Evolutionary conservation across 2,329 filamentous ascomycete species (phyloP), one percentile per base, ranked within the genome.

Genomic region (Colletotrichum echinochloae): DNA sequence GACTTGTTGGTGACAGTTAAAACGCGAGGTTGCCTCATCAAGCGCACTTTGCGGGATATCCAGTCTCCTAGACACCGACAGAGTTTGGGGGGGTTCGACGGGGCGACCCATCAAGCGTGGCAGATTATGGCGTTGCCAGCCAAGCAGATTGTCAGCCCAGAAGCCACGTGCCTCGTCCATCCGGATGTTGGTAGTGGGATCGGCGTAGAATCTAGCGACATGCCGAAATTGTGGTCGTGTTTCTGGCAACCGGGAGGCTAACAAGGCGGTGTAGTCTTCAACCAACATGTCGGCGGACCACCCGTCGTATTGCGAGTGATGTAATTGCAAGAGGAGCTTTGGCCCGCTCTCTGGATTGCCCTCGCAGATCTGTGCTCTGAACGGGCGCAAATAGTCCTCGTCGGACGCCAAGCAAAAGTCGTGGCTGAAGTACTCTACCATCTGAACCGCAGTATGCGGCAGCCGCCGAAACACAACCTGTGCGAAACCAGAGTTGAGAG

Each of bases 271-370:
- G 5, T 97, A 81, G 77, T 97, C 94, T 33, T 86, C 82, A 18
- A 93, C 75, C 0, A 97, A 80, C 37, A 95, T 83, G 61, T 97
- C 92, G 76, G 94, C 87, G 0, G 94, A 95, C 95, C 95, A 98
- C n/a, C 94, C 95, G 79, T 98, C 95, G 76, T 97, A 98, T 1
- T 97, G 78, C 0, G 93, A 90, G 79, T 98, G 95, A 77, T 97
- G 94, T 0, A 97, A 83, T 16, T 91, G 85, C 54, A 93, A 63
- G 14, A 88, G 79, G 70, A 78, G 78, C 5, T 82, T 74, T 39
- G 77, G 75, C 3, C 77, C 65, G 57, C 73, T 66, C 5, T 76
- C 60, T 23, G 73, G 23, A 9, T 61, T 39, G 5, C 30, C 14
- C 16, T 74, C 74, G 11, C 64, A 49, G 1, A 94, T 80, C 70